Percentiles rank a stretch among this genome's conserved stretches.
phyloP scores from a whole-genome alignment of 2,329 filamentous ascomycete genomes.

The Rutstroemia sp. region DNA sequence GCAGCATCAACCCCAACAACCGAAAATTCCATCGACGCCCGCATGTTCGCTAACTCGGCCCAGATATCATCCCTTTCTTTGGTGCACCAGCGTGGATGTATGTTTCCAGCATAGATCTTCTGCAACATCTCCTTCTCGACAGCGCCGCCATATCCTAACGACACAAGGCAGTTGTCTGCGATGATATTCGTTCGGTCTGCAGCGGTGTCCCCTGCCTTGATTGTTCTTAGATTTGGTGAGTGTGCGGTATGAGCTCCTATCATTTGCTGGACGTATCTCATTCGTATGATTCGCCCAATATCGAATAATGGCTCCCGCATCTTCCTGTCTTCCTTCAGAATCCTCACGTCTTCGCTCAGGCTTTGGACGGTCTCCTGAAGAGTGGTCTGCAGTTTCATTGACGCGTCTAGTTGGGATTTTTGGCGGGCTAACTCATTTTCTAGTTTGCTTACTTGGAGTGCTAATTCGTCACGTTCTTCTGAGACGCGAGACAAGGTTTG shows the following conservation, averaged over 20 bases:
- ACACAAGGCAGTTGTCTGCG: background rate
- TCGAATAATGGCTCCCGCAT: background rate
- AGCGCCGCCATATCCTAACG: background rate
- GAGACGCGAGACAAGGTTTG: too few species aligned
- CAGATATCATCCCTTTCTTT: too few species aligned
- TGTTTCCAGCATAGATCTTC: background rate
- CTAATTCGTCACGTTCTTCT: too few species aligned
- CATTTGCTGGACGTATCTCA: background rate
- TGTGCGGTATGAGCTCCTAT: background rate
- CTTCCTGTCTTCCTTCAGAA: background rate
- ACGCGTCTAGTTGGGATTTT: background rate
- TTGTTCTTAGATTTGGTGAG: background rate
- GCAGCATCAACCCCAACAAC: too few species aligned
- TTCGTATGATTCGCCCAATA: background rate
- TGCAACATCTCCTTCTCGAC: background rate
- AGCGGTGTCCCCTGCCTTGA: background rate
- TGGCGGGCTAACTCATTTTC: too few species aligned
- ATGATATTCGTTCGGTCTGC: background rate
- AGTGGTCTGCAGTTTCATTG: background rate
- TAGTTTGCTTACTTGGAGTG: too few species aligned
- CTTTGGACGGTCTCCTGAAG: background rate
- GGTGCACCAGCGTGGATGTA: too few species aligned
- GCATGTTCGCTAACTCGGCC: too few species aligned
- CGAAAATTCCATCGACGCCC: too few species aligned
- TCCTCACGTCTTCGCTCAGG: background rate